Percentiles rank a stretch among this genome's conserved stretches.
Evolutionary conservation across 306 rosid genomes (phyloP).

Genomic region (Vigna unguiculata): DNA sequence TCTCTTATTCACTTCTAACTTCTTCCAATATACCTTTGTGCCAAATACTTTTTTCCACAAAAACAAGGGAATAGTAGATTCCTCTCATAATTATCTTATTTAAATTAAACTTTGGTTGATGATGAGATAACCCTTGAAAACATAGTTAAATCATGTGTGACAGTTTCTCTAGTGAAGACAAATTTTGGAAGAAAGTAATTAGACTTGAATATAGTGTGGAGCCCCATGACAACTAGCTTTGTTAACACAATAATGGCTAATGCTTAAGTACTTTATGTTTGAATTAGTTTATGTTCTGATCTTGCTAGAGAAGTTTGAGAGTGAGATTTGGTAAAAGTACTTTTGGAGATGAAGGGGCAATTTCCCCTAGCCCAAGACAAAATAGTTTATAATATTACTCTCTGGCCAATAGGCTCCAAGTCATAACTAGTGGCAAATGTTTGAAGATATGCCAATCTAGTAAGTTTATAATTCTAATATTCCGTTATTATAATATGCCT

Average conservation of each 20-base stretch:
- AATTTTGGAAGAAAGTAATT: slow-evolving; percentile 36
- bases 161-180: slow-evolving; percentile 47
- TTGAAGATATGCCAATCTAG: slow-evolving; percentile 25
- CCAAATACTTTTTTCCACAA: slow-evolving; percentile 22
- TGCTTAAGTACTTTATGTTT: slow-evolving; percentile 38
- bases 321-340: slow-evolving; percentile 35
- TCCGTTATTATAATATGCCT: neutral
- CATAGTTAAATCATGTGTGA: neutral
- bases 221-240: slow-evolving; percentile 33
- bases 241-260: slow-evolving; percentile 41
- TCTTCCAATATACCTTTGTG: slow-evolving; percentile 34
- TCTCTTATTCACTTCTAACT: slow-evolving; percentile 15
- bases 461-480: slow-evolving; percentile 11
- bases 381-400: slow-evolving; percentile 29
- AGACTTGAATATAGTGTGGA: slow-evolving; percentile 28
- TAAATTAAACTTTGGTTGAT: neutral
- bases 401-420: slow-evolving; percentile 33
- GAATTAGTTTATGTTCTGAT: slow-evolving; percentile 38
- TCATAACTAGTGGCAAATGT: slow-evolving; percentile 36
- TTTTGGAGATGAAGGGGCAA: slow-evolving; percentile 10
- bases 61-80: slow-evolving; percentile 12
- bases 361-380: slow-evolving; percentile 35
- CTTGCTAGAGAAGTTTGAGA: slow-evolving; percentile 39
- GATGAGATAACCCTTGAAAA: slow-evolving; percentile 1
- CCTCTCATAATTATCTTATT: neutral